A percentile compares a stretch with the other conserved stretches of the same genome.
Evolutionary conservation across 75 land plant genomes (phyloP).

Genomic region (Pinus tabuliformis): DNA sequence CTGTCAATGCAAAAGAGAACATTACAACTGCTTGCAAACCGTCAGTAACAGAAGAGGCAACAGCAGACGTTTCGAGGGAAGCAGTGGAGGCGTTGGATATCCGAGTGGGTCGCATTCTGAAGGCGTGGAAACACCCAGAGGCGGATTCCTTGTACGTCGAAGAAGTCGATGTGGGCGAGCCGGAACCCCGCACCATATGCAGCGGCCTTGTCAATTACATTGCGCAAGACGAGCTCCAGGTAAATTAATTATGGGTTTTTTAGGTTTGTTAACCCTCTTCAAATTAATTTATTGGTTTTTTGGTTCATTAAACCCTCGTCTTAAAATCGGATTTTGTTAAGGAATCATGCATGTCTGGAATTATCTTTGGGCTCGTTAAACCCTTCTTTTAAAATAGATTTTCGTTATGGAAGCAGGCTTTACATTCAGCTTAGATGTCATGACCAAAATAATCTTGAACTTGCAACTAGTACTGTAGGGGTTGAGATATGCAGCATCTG

Average conservation of each 20-base stretch:
- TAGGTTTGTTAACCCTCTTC: no score
- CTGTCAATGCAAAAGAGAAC: not conserved
- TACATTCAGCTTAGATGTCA: no score
- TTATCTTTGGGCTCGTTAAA: no score
- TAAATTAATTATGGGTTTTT: conserved; percentile 4
- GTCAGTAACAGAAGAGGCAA: not conserved
- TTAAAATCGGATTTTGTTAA: no score
- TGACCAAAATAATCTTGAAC: no score
- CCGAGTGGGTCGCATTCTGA: conserved; percentile 70
- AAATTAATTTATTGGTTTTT: no score
- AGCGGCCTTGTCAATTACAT: conserved; percentile 93
- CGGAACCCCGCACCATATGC: conserved; percentile 81
- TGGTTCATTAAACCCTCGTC: no score
- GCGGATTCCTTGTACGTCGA: conserved; percentile 93
- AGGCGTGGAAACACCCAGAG: conserved; percentile 91
- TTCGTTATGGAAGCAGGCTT: no score
- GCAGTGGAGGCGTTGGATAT: conserved; percentile 72
- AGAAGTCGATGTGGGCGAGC: conserved; percentile 91
- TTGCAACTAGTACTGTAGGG: no score
- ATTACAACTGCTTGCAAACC: not conserved
- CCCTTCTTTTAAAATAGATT: no score
- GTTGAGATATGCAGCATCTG: no score
- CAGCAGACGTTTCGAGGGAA: conserved; percentile 17
- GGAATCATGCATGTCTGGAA: no score
- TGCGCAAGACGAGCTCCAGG: conserved; percentile 71